Evolutionary conservation across 163 green algal species (phyloP).

Genomic region (Volvox carteri): DNA sequence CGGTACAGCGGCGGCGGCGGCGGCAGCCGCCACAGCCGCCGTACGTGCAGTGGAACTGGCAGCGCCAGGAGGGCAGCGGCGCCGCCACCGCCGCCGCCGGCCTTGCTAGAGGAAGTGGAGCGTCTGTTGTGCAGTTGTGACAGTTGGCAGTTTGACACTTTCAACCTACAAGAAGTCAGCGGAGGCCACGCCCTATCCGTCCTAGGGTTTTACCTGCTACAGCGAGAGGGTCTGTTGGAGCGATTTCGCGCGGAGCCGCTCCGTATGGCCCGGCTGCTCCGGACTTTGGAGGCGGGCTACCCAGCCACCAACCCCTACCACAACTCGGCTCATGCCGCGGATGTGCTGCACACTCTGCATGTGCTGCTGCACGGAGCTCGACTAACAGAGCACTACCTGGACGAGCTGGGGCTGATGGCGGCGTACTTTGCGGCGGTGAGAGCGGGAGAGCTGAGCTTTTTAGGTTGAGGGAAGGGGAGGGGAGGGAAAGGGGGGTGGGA

Average conservation of each 20-base stretch:
- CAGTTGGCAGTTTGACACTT: slow-evolving; percentile 39
- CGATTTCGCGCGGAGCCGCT: not conserved
- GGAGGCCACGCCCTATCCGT: not conserved
- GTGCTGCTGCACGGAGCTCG: slow-evolving; percentile 21
- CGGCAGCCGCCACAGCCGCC: too few relatives aligned
- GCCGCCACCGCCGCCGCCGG: too few relatives aligned
- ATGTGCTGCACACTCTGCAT: slow-evolving; percentile 53
- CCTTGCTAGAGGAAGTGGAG: slow-evolving; percentile 13
- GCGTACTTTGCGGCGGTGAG: slow-evolving; percentile 50
- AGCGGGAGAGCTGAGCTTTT: too few relatives aligned
- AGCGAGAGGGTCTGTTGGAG: slow-evolving; percentile 9
- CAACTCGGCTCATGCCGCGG: slow-evolving; percentile 45
- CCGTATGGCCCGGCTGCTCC: slow-evolving; percentile 23
- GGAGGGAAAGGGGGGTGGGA: not conserved
- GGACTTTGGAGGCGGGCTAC: slow-evolving; percentile 20
- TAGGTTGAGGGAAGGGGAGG: too few relatives aligned
- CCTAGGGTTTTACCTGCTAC: slow-evolving; percentile 26
- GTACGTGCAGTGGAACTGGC: too few relatives aligned
- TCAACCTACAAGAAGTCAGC: not conserved
- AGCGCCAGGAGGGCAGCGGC: too few relatives aligned
- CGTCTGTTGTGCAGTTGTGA: not conserved
- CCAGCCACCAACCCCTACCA: slow-evolving; percentile 28
- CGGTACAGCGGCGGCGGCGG: too few relatives aligned
- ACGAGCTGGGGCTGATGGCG: slow-evolving; percentile 20
- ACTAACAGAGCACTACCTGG: slow-evolving; percentile 3